Conservation (phyloP, 441 rosid species). For the Gossypium schwendimanii region DNA sequence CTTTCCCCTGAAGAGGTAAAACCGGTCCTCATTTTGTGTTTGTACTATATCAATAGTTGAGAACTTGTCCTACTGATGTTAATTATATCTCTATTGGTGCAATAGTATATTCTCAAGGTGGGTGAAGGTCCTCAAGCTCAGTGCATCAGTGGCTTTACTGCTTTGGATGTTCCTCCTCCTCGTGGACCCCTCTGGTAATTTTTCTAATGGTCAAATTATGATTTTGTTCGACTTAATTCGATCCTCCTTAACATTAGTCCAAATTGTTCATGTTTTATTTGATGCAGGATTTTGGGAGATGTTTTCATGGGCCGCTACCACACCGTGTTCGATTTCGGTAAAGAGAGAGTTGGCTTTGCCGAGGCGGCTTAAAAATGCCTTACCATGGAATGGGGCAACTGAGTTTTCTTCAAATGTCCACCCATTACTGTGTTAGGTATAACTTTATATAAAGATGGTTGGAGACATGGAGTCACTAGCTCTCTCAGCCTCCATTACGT, state of each 20-base stretch:
- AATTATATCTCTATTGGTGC: constrained; percentile 12
- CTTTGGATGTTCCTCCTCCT: constrained; percentile 56
- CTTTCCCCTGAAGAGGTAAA: constrained; percentile 32
- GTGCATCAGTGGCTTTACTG: constrained; percentile 63
- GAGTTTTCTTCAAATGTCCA: not conserved
- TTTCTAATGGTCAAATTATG: too few species aligned
- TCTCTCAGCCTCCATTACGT: not conserved
- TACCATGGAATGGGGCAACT: not conserved
- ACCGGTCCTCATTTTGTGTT: not conserved
- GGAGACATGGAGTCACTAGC: not conserved
- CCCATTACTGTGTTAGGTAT: not conserved
- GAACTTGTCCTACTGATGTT: not conserved
- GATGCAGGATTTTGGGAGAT: constrained; percentile 61
- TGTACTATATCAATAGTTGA: not conserved
- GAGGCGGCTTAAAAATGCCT: constrained; percentile 28
- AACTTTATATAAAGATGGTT: not conserved
- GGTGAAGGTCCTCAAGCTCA: constrained; percentile 54
- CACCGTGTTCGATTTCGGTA: constrained; percentile 54
- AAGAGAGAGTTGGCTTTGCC: constrained; percentile 54
- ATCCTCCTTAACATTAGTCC: too few species aligned
- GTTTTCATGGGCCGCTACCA: constrained; percentile 70
- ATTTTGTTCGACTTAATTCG: too few species aligned
- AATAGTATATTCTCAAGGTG: constrained; percentile 57
- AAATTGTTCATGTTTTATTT: not conserved
- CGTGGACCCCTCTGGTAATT: constrained; percentile 69